Base-by-base conservation (phyloP, 1,284 basidiomycete genomes). In the Malassezia restricta region DNA sequence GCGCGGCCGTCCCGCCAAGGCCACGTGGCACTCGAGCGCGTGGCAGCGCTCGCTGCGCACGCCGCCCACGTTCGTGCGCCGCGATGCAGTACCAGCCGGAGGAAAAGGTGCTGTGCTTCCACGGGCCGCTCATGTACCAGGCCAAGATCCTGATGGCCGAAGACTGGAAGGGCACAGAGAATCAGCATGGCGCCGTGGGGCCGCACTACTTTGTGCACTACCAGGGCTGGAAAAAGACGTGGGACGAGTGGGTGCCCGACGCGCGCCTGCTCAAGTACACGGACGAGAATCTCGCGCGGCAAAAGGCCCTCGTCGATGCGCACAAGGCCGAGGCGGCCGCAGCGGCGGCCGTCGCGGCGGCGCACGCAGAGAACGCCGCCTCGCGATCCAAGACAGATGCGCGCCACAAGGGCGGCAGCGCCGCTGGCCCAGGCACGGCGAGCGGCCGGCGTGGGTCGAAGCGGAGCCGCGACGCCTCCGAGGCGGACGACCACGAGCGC, bases 181-280 rank as follows among this genome's bases (percentile, higher is more conserved):
- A 84, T 6, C 78, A 81, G 39, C 51, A 50, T 0, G 84, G 85
- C 3, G 75, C 77, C 5, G 75, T 80, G 1, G 89, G 89, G 1
- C 81, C 82, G 5, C 87, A 94, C 66, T 98, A 88, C 74, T 84
- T 86, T 59, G 91, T 99, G 24, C 94, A 99, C 75, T 99, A 99
- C 79, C 91, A 94, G 74, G 94, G 94, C 5, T 99, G 94, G 94
- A 98, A 96, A 75, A 86, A 90, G 75, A 91, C 87, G 83, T 96
- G 92, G 92, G 92, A 96, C 76, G 92, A 98, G 78, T 96, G 89
- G 89, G 92, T 96, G 0, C 85, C 87, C 1, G 80, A 82, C 40
- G 74, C 75, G 15, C 83, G 94, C 5, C 77, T 96, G 43, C 78
- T 96, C 51, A 96, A 96, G 74, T 79, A 81, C 65, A 89, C 85